Evolutionary conservation across 2,329 filamentous ascomycete species (phyloP), one percentile per base, ranked within the genome.

Genomic region (Sporothrix protearum): DNA sequence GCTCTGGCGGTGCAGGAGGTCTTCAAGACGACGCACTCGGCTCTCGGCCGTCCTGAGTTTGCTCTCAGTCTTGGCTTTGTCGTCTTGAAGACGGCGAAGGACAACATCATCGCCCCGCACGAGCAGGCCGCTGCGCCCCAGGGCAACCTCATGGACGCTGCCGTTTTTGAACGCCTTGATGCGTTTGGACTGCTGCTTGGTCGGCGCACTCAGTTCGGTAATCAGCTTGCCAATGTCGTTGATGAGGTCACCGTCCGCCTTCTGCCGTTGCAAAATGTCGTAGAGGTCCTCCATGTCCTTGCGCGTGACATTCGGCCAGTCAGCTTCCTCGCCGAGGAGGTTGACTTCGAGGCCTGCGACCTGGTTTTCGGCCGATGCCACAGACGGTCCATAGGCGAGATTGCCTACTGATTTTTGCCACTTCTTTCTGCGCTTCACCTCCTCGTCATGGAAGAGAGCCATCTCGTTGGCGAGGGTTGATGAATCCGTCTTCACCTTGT

Each of bases 91-190:
- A 75, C 84, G 91, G 78, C 85, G 86, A 45, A 92, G 86, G 73
- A 94, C 84, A 74, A 97, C 94, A 76, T 97, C 93, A 73, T 96
- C 92, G n/a, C 93, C 94, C 51, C 93, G 89, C 16, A 97, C 87
- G 76, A 97, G 82, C 10, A 97, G 86, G 0, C 93, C 95, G 75
- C 92, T 96, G 77, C 91, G 89, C n/a, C 93, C 93, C 73, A 97
- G 86, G 2, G 88, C 89, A n/a, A 91, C 91, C 78, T 98, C 96
- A 77, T 97, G 94, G 49, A 98, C 87, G 78, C 96, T 98, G 19
- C 96, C 96, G 78, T 96, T 96, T 79, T 97, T 97, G 84, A 99
- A 98, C 5, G 93, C 94, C 79, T 95, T 97, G 7, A 96, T 88
- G 71, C 93, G 89, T 80, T 93, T 94, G 73, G 90, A 88, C 78